Evolutionary conservation across 495 filamentous ascomycete species (phyloP), one percentile per base, ranked within the genome.

Genomic region (Articulospora tetracladia): DNA sequence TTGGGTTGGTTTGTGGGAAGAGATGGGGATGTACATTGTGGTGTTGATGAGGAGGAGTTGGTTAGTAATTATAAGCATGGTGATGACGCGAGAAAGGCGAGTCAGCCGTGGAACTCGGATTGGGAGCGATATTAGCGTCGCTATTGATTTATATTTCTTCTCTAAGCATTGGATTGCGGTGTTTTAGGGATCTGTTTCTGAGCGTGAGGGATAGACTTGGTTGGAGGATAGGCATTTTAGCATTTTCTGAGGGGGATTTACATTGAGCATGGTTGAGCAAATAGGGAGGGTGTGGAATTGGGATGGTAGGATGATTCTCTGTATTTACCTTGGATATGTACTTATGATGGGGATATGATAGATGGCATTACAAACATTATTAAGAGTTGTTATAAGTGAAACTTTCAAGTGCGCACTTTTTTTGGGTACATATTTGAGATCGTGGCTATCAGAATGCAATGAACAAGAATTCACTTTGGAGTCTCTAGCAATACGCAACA

Each of bases 31-130:
- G 73, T 73, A 48, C 88, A 90, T 74, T 83, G 84, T 58, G 88
- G 87, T 17, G 79, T 91, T 36, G 88, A 91, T 61, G 76, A 87
- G 73, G 88, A 91, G 72, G 82, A 85, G 70, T 68, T 91, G 55
- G 61, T 79, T 57, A 77, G 76, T 49, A 70, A 63, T 49, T 91
- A 88, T 68, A 80, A 73, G 69, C 78, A 85, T 66, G 85, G 86
- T n/a, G 73, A 63, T 52, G 64, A 69, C 59, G 57, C 41, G 17
- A 57, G 61, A 23, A 58, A 61, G 58, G 64, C 63, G 12, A 64
- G 34, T 63, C 57, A 59, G 54, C 64, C 64, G n/a, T 67, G 64
- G 64, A 67, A 41, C 47, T 52, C 52, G 36, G 58, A 63, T 48
- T 67, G 60, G 60, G 34, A 58, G 27, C 47, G 47, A 58, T 67